Percentiles rank a stretch among this genome's conserved stretches.
phyloP scores from a whole-genome alignment of 2,329 filamentous ascomycete genomes.

The Lachnum nothofagi region DNA sequence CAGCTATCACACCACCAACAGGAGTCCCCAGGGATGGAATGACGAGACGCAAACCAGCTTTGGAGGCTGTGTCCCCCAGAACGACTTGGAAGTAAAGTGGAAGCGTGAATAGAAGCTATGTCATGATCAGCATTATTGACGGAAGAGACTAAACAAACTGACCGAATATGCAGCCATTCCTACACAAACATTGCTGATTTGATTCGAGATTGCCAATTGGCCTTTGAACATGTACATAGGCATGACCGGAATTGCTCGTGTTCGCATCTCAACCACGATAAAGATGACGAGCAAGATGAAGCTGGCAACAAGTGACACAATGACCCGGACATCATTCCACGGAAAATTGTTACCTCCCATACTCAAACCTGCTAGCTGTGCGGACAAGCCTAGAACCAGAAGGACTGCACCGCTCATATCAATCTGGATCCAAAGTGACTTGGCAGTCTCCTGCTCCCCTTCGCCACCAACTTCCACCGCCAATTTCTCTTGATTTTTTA shows the following conservation, averaged over 20 bases:
- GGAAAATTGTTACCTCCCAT: constrained; percentile 52
- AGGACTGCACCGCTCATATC: constrained; percentile 55
- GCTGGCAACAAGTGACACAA: constrained; percentile 42
- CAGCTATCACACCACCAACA: constrained; percentile 50
- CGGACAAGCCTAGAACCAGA: constrained; percentile 53
- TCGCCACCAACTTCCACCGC: constrained; percentile 25
- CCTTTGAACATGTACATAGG: constrained; percentile 54
- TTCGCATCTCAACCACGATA: constrained; percentile 44
- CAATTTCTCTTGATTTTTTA: constrained; percentile 37
- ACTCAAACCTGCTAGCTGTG: constrained; percentile 52
- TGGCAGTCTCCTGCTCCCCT: constrained; percentile 23
- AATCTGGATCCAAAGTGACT: constrained; percentile 48
- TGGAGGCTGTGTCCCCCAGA: constrained; percentile 57
- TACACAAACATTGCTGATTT: constrained; percentile 55
- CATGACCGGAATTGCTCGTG: constrained; percentile 49
- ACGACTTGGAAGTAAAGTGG: constrained; percentile 68
- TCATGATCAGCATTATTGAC: constrained; percentile 1
- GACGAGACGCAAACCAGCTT: constrained; percentile 59
- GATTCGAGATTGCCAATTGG: constrained; percentile 48
- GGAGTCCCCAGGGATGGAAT: constrained; percentile 58
- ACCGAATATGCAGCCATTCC: constrained; percentile 60
- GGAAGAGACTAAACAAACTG: constrained; percentile 29
- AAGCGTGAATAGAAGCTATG: constrained; percentile 60
- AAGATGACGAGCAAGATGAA: constrained; percentile 42
- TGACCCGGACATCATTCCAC: constrained; percentile 47